Evolutionary conservation across 1,284 basidiomycete genomes (phyloP).

Genomic region (Trametes versicolor): DNA sequence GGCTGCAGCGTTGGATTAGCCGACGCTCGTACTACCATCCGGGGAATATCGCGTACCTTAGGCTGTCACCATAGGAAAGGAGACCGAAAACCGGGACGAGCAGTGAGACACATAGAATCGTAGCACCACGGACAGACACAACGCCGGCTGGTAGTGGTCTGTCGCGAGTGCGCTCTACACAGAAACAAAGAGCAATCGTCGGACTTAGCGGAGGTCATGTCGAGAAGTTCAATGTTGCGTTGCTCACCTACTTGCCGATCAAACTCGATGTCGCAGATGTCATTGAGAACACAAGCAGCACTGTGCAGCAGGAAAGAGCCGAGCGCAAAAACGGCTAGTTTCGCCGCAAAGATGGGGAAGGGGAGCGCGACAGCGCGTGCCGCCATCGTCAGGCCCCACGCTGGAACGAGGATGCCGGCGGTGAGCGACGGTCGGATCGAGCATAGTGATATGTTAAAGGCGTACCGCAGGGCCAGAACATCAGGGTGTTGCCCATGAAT

Average conservation of each 20-base stretch:
- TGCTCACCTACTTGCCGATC: slow-evolving; percentile 49
- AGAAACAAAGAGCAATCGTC: no score
- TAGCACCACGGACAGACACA: slow-evolving; percentile 52
- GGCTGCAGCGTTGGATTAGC: slow-evolving; percentile 41
- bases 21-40: slow-evolving; percentile 14
- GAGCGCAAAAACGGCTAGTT: slow-evolving; percentile 36
- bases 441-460: neutral
- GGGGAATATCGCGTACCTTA: slow-evolving; percentile 34
- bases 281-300: slow-evolving; percentile 48
- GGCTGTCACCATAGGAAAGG: slow-evolving; percentile 31
- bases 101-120: slow-evolving; percentile 51
- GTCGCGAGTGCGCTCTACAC: slow-evolving; percentile 38
- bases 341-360: slow-evolving; percentile 15
- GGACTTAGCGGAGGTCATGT: no score
- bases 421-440: no score
- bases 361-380: slow-evolving; percentile 36
- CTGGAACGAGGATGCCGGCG: slow-evolving; percentile 12
- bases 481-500: slow-evolving; percentile 43
- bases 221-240: no score
- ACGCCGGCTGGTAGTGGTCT: slow-evolving; percentile 59
- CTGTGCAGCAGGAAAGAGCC: slow-evolving; percentile 33
- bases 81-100: slow-evolving; percentile 46
- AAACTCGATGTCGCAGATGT: slow-evolving; percentile 52
- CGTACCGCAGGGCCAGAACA: slow-evolving; percentile 48
- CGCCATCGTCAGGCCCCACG: slow-evolving; percentile 42